Evolutionary conservation across 1,284 basidiomycete genomes (phyloP).

Genomic region (Anthracocystis setariae): DNA sequence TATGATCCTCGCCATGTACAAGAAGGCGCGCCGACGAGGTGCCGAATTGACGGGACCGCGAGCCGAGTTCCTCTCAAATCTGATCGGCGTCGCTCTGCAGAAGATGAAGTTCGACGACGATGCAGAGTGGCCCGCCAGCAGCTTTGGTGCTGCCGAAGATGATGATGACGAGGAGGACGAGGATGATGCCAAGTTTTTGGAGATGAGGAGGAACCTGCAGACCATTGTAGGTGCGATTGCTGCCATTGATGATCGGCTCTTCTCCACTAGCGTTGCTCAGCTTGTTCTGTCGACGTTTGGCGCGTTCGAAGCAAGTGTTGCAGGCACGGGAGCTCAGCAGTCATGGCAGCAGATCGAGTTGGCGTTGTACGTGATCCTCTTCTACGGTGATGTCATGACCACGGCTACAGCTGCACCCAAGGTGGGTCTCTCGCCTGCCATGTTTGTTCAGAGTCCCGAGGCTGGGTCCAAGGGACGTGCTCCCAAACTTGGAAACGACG

Average conservation of each 20-base stretch:
- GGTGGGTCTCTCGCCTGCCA: conserved; percentile 59
- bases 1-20: conserved; percentile 60
- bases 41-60: conserved; percentile 42
- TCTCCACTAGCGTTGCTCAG: conserved; percentile 77
- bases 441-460: conserved; percentile 61
- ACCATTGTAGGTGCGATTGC: conserved; percentile 83
- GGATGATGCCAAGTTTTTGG: conserved; percentile 83
- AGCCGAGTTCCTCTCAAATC: conserved; percentile 76
- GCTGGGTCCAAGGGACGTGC: conserved; percentile 53
- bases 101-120: conserved; percentile 75
- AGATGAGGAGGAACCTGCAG: conserved; percentile 85
- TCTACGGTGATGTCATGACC: conserved; percentile 80
- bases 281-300: conserved; percentile 79
- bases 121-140: conserved; percentile 82
- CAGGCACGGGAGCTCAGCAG: conserved; percentile 71
- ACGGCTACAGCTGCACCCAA: conserved; percentile 60
- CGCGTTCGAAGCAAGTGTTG: conserved; percentile 72
- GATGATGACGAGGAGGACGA: conserved; percentile 77
- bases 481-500: conserved; percentile 50
- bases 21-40: conserved; percentile 58
- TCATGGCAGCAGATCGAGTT: conserved; percentile 96
- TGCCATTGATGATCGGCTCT: conserved; percentile 82
- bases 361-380: conserved; percentile 87
- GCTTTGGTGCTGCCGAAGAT: conserved; percentile 74
- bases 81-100: conserved; percentile 81